These are phyloP conservation scores for Stagonosporopsis tanaceti DNA, from an alignment of 2,329 filamentous ascomycete genomes.

Conservation along the genomic window DNA sequence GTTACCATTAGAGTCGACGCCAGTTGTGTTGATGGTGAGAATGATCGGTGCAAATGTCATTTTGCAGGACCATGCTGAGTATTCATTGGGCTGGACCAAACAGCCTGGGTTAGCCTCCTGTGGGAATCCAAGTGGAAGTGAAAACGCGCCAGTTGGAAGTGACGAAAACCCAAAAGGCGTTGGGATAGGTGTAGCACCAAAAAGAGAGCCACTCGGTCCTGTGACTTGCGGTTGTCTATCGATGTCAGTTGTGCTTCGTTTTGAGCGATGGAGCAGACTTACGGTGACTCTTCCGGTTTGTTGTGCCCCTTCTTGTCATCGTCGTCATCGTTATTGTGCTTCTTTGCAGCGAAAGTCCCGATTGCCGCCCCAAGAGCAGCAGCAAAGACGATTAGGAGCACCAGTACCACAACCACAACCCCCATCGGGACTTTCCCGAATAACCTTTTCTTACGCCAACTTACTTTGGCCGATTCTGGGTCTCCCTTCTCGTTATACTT, in stretches of 20 bases:
- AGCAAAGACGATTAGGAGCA: conserved; percentile 57
- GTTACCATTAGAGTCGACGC: conserved; percentile 13
- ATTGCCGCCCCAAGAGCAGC: conserved; percentile 62
- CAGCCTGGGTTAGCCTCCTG: conserved; percentile 60
- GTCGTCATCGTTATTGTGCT: conserved; percentile 21
- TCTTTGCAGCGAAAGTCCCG: conserved; percentile 61
- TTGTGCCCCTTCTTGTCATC: conserved; percentile 23
- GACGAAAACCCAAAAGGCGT: conserved; percentile 54
- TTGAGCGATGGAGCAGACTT: conserved; percentile 23
- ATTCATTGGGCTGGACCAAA: conserved; percentile 55
- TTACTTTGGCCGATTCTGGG: conserved; percentile 5
- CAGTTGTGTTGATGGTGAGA: conserved; percentile 38
- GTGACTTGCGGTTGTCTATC: conserved; percentile 55
- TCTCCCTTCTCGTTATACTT: conserved; percentile 32
- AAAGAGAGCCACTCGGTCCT: conserved; percentile 54
- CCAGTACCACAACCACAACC: conserved; percentile 56
- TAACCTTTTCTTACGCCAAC: conserved; percentile 53
- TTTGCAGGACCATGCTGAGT: conserved; percentile 61
- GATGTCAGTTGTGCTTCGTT: conserved; percentile 24
- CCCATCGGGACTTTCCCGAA: conserved; percentile 62
- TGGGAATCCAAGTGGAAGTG: conserved; percentile 56
- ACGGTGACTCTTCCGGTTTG: conserved; percentile 39
- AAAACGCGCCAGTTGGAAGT: conserved; percentile 60
- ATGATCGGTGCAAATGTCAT: conserved; percentile 47
- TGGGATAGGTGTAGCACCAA: conserved; percentile 61